Evolutionary conservation across 2,329 filamentous ascomycete species (phyloP).

Genomic region (Colletotrichum spinosum): DNA sequence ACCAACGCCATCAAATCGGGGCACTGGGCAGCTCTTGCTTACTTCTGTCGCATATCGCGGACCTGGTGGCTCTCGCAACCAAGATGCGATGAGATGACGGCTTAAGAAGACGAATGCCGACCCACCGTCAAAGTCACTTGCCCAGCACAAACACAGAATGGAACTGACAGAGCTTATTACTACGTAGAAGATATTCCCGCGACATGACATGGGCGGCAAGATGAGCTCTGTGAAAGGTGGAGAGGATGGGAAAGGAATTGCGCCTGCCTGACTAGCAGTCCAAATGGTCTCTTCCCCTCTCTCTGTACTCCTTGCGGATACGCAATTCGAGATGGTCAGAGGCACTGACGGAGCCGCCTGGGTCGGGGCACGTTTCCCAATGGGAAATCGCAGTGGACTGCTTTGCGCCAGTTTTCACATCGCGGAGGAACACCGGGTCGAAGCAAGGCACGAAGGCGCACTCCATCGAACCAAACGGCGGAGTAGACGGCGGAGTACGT

Average conservation of each 20-base stretch:
- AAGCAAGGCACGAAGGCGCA: not conserved
- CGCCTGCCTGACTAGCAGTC: conserved; percentile 16
- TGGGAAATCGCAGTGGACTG: conserved; percentile 32
- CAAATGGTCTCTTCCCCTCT: not conserved
- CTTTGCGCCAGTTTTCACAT: conserved; percentile 23
- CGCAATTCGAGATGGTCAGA: too few species aligned
- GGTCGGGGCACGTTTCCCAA: conserved; percentile 24
- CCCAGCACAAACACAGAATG: conserved; percentile 26
- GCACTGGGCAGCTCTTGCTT: conserved; percentile 17
- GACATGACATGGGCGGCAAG: conserved; percentile 49
- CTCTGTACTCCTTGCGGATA: not conserved
- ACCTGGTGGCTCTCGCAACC: not conserved
- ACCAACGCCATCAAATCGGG: conserved; percentile 17
- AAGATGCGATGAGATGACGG: conserved; percentile 35
- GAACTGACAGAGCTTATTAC: conserved; percentile 8
- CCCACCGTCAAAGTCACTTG: conserved; percentile 36
- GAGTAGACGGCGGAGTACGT: conserved; percentile 1
- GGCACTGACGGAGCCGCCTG: conserved; percentile 3
- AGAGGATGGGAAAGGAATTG: conserved; percentile 27
- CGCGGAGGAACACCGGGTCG: conserved; percentile 8
- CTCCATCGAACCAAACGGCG: conserved; percentile 17
- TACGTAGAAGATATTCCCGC: too few species aligned
- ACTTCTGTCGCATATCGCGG: conserved; percentile 32
- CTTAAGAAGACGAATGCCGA: conserved; percentile 39
- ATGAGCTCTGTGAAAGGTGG: conserved; percentile 53